Base-by-base conservation (phyloP, 768 basidiomycete species). In the Auriscalpium microsporum region DNA sequence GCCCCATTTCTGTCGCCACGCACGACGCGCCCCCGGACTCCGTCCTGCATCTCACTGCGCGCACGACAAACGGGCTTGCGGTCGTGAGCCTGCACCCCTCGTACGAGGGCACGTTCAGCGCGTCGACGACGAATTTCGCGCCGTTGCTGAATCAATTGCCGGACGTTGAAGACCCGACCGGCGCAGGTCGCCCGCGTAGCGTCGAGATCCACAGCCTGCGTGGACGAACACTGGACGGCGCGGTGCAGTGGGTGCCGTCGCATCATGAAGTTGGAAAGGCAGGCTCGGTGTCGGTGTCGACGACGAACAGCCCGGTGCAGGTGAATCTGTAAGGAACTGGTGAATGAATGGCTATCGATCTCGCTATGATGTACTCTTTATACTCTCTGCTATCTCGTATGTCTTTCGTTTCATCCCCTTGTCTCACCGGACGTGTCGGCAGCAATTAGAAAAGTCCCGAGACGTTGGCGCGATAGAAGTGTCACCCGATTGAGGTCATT, bases 101-200 rank as follows among this genome's bases (percentile, higher is more conserved):
- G 2, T 79, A 69, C 56, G 78, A 79, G 55, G 78, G 78, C 35
- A 54, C 50, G 8, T 76, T 75, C 63, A 56, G 56, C n/a, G 52
- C 73, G 35, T 48, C 50, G 34, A 69, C 69, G 1, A 50, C 68
- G 33, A 56, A 68, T 57, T 61, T 64, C 14, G 11, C 50, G 0
- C 61, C 58, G 16, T 10, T 23, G 8, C 62, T 76, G 16, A 45
- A 64, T 47, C 47, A 17, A 36, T 51, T 28, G 23, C 36, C 28
- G 34, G 53, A 57, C 14, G 65, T 63, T 13, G 69, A 68, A 50
- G 71, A 72, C 48, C 72, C 75, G 19, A 63, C 71, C 1, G 68
- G 72, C 23, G 64, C 57, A 19, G 70, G 66, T 8, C 71, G 77
- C 45, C 62, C 37, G 35, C 68, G 77, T 4, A 37, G 52, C 21